Evolutionary conservation across 2,329 filamentous ascomycete species (phyloP).

Genomic region (Aspergillus fumigatus): DNA sequence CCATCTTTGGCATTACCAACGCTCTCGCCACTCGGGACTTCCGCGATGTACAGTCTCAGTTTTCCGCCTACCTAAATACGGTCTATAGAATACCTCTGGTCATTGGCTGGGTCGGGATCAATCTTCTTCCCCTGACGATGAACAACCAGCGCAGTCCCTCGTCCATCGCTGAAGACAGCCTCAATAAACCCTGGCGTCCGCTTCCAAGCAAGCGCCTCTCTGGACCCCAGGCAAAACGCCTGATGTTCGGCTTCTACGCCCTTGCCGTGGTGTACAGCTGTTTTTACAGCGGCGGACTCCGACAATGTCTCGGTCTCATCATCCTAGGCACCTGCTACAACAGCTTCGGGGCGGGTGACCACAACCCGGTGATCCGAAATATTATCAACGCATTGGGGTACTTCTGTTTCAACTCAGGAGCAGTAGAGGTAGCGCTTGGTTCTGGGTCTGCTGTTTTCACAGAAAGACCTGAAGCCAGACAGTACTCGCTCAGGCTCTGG

Average conservation of each 20-base stretch:
- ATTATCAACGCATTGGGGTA: not conserved
- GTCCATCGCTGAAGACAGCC: slow-evolving; percentile 33
- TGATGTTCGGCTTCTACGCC: slow-evolving; percentile 10
- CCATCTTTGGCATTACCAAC: slow-evolving; percentile 1
- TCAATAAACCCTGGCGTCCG: slow-evolving; percentile 40
- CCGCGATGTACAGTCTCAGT: not conserved
- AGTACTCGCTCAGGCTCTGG: slow-evolving; percentile 2
- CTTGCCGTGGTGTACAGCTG: not conserved
- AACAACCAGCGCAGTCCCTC: slow-evolving; percentile 35
- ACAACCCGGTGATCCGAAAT: not conserved
- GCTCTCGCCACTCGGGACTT: not conserved
- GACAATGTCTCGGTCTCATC: not conserved
- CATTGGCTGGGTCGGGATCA: slow-evolving; percentile 17
- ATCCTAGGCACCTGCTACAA: not conserved
- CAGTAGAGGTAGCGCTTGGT: not conserved
- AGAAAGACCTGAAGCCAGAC: not conserved
- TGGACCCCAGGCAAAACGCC: slow-evolving; percentile 4
- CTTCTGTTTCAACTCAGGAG: not conserved
- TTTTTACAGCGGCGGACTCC: slow-evolving; percentile 2
- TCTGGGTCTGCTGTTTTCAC: not conserved
- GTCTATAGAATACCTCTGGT: not conserved
- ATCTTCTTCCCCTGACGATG: slow-evolving; percentile 32
- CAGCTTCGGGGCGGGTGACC: not conserved
- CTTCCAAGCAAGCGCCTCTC: slow-evolving; percentile 24
- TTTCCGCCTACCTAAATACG: not conserved